Base-by-base conservation (phyloP, 495 filamentous ascomycete species). In the Penicillium pancosmium region DNA sequence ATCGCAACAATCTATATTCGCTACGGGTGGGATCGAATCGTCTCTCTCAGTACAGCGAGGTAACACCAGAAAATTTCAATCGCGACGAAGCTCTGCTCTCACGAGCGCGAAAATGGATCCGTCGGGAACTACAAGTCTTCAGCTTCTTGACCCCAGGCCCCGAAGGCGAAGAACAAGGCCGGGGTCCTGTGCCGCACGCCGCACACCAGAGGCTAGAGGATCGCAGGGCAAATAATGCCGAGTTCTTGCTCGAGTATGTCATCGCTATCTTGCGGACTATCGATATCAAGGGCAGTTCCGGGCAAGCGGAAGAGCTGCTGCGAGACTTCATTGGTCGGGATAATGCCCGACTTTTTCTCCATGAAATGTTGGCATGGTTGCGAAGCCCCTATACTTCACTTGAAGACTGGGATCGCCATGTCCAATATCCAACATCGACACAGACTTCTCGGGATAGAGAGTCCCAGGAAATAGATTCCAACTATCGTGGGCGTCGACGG, bases 171-270 rank as follows among this genome's bases (percentile, higher is more conserved):
- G 48, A 60, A 25, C 58, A 63, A 35, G 55, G 50, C 50, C 57
- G 23, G 13, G 41, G 50, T 13, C 60, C 59, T 4, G 57, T 68
- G 1, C 54, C 73, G 41, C 74, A 74, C 5, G 67, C 78, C 0
- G 71, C 77, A 5, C 63, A 52, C 7, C 73, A 75, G 50, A 62
- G 78, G 52, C 66, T 78, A 12, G 65, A 75, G 40, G 76, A 60
- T 36, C 81, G 84, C 40, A 79, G 85, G 44, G 81, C 82, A 4
- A 89, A 88, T 62, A 95, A 93, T 69, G 86, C 90, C 12, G 93
- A 96, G 65, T 98, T 96, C 57, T 68, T 98, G 23, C 84, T 97
- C 19, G 91, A 94, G 62, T 97, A 96, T 65, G 84, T 95, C 55
- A 73, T 97, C 48, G 90, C 90, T 34, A 92, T 98, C 47, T 75